Conservation (phyloP, 2,329 filamentous ascomycete genomes). For the Neofusicoccum kwambonambiense region DNA sequence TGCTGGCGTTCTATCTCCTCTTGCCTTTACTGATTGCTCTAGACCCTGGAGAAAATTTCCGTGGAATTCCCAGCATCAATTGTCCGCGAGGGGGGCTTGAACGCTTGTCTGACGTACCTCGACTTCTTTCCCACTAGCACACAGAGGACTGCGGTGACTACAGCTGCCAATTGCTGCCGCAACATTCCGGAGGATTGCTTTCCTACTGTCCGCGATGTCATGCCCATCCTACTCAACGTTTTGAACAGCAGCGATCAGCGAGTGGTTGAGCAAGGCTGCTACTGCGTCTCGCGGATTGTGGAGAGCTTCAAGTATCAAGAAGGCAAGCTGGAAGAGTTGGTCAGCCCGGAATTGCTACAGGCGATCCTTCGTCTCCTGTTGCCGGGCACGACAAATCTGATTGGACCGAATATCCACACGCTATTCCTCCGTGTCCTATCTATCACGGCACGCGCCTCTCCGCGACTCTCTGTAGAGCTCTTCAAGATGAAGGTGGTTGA, state of each 20-base stretch:
- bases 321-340: constrained; percentile 84
- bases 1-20: constrained; percentile 21
- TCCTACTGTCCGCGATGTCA: constrained; percentile 85
- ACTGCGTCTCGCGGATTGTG: constrained; percentile 92
- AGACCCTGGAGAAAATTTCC: constrained; percentile 94
- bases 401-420: constrained; percentile 91
- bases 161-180: constrained; percentile 95
- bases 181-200: constrained; percentile 96
- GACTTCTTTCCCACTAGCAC: constrained; percentile 98
- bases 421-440: constrained; percentile 91
- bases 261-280: constrained; percentile 92
- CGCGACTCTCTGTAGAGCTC: constrained; percentile 80
- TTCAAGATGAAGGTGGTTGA: constrained; percentile 97
- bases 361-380: constrained; percentile 84
- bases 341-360: constrained; percentile 81
- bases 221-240: constrained; percentile 91
- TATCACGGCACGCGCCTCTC: constrained; percentile 86
- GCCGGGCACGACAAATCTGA: constrained; percentile 92
- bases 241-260: constrained; percentile 90
- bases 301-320: constrained; percentile 94
- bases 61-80: constrained; percentile 93
- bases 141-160: constrained; percentile 93
- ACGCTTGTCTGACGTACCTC: constrained; percentile 91
- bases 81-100: constrained; percentile 90
- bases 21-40: constrained; percentile 18